phyloP scores from a whole-genome alignment of 192 early-diverging fungal genomes.

The Gigaspora rosea region DNA sequence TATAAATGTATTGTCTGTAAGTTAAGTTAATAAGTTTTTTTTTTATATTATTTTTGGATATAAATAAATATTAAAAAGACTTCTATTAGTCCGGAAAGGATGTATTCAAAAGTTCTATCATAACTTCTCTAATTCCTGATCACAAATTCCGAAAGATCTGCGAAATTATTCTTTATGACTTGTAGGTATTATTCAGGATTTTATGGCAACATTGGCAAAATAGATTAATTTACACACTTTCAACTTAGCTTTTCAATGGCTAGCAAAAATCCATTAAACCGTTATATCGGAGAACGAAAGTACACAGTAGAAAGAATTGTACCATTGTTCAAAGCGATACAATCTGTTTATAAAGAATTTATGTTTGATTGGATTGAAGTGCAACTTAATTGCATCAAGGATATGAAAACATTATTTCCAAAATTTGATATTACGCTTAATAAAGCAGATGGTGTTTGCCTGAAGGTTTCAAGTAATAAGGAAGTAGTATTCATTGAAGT shows the following conservation, averaged over 20 bases:
- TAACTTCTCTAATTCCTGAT: not conserved
- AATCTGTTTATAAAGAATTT: constrained; percentile 25
- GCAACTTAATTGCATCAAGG: constrained; percentile 8
- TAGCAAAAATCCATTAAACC: constrained; percentile 11
- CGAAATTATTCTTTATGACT: constrained; percentile 16
- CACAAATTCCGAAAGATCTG: constrained; percentile 21
- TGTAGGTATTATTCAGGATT: constrained; percentile 16
- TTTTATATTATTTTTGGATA: not conserved
- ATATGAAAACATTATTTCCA: constrained; percentile 15
- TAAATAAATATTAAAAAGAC: constrained; percentile 5
- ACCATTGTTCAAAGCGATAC: constrained; percentile 29
- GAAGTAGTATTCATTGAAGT: constrained; percentile 13
- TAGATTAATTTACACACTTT: constrained; percentile 7
- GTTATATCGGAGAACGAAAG: constrained; percentile 11
- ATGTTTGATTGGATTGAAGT: constrained; percentile 23
- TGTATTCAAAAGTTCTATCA: constrained; percentile 10
- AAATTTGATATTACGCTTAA: constrained; percentile 10
- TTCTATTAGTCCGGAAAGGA: constrained; percentile 29
- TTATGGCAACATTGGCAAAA: constrained; percentile 10
- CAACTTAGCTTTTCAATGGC: constrained; percentile 29
- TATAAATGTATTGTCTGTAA: constrained; percentile 17
- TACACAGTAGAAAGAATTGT: constrained; percentile 25
- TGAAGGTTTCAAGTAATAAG: constrained; percentile 13
- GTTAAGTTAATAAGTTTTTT: constrained; percentile 6
- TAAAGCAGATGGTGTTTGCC: constrained; percentile 11